phyloP scores from a whole-genome alignment of 768 basidiomycete genomes.

The Amanita inopinata region DNA sequence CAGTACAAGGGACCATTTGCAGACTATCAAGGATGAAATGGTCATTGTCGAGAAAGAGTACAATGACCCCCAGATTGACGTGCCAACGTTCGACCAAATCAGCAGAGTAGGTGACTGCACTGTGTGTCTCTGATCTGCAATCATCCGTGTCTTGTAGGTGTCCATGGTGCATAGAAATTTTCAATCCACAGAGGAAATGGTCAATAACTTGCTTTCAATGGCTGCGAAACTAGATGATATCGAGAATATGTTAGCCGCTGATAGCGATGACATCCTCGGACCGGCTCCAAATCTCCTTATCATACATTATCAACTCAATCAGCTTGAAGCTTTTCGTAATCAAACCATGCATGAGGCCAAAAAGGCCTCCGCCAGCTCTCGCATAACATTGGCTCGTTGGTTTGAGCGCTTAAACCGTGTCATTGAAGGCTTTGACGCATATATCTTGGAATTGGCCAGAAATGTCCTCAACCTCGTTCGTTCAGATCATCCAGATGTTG shows the following conservation, averaged over 20 bases:
- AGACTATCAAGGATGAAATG: slow-evolving; percentile 82
- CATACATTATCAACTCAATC: slow-evolving; percentile 86
- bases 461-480: slow-evolving; percentile 75
- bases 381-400: slow-evolving; percentile 60
- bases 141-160: slow-evolving; percentile 43
- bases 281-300: slow-evolving; percentile 82
- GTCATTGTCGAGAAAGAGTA: slow-evolving; percentile 66
- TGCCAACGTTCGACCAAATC: slow-evolving; percentile 92
- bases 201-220: slow-evolving; percentile 91
- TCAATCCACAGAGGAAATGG: slow-evolving; percentile 91
- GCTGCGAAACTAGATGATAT: slow-evolving; percentile 72
- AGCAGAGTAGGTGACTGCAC: slow-evolving; percentile 60
- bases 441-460: slow-evolving; percentile 67
- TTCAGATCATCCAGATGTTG: slow-evolving; percentile 72
- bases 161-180: slow-evolving; percentile 95
- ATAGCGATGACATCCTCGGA: slow-evolving; percentile 71
- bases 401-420: slow-evolving; percentile 81
- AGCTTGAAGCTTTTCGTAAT: slow-evolving; percentile 89
- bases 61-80: slow-evolving; percentile 63
- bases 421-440: slow-evolving; percentile 76
- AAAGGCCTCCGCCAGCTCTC: slow-evolving; percentile 57
- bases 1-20: slow-evolving; percentile 66
- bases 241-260: slow-evolving; percentile 66
- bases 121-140: not conserved
- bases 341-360: slow-evolving; percentile 94